A percentile compares a stretch with the other conserved stretches of the same genome.
phyloP scores from a whole-genome alignment of 169 alveolate species.

The Condylostoma magnum region DNA sequence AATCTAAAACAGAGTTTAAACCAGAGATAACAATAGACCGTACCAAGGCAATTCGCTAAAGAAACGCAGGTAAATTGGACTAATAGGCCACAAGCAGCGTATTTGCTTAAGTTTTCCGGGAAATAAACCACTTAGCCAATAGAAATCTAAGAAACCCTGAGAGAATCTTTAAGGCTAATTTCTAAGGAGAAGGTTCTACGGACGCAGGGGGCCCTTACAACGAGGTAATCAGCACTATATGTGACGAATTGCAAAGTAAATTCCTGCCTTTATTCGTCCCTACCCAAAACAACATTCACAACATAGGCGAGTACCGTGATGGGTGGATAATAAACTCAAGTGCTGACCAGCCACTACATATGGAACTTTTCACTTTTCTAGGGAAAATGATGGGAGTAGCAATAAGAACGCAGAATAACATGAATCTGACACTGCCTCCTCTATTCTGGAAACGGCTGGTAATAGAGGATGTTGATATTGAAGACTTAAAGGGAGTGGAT shows the following conservation, averaged over 20 bases:
- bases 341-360: constrained; percentile 55
- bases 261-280: constrained; percentile 55
- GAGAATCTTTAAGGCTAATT: constrained; percentile 30
- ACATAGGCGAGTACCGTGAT: constrained; percentile 69
- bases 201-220: constrained; percentile 61
- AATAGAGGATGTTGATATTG: constrained; percentile 41
- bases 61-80: constrained; percentile 10
- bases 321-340: constrained; percentile 66
- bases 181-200: constrained; percentile 55
- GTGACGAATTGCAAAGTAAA: constrained; percentile 45
- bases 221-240: constrained; percentile 44
- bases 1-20: constrained; percentile 1
- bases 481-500: constrained; percentile 80
- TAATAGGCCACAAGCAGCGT: constrained; percentile 12
- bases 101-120: constrained; percentile 19
- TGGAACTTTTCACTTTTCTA: constrained; percentile 63
- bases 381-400: constrained; percentile 86
- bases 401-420: constrained; percentile 70
- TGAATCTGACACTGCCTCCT: constrained; percentile 75
- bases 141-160: constrained; percentile 8
- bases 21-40: constrained; percentile 31
- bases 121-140: background rate
- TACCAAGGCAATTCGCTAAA: constrained; percentile 15
- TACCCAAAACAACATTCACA: constrained; percentile 73
- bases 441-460: constrained; percentile 81